Percentiles rank a stretch among this genome's conserved stretches.
These are phyloP conservation scores for Hyaloraphidium curvatum DNA, from an alignment of 192 early-diverging fungal genomes.

Conservation along the genomic window DNA sequence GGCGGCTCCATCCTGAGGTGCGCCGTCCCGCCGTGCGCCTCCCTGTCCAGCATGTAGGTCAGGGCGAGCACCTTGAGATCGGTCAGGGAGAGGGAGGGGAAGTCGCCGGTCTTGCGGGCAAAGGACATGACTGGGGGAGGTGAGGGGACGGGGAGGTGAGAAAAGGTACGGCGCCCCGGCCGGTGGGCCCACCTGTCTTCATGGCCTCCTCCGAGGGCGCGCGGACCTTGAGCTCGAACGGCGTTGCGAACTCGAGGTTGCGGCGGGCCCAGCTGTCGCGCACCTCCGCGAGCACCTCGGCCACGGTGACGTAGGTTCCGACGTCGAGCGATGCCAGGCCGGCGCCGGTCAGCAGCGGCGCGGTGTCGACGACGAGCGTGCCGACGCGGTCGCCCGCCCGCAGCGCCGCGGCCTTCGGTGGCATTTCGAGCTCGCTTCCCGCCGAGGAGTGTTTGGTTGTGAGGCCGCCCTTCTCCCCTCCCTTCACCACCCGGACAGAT, in stretches of 20 bases:
- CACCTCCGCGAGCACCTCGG: slow-evolving; percentile 72
- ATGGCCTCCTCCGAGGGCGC: slow-evolving; percentile 44
- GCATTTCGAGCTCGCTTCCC: no score
- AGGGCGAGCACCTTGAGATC: slow-evolving; percentile 85
- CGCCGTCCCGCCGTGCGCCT: slow-evolving; percentile 46
- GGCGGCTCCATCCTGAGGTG: slow-evolving; percentile 51
- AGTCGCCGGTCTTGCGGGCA: slow-evolving; percentile 84
- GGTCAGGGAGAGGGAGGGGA: slow-evolving; percentile 45
- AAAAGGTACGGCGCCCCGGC: slow-evolving; percentile 7
- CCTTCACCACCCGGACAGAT: no score
- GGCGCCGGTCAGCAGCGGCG: slow-evolving; percentile 47
- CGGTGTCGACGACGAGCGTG: slow-evolving; percentile 44
- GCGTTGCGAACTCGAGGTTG: slow-evolving; percentile 28
- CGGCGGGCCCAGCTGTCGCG: slow-evolving; percentile 51
- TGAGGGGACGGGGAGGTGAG: slow-evolving; percentile 13
- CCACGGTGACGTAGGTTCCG: slow-evolving; percentile 58
- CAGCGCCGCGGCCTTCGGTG: background rate
- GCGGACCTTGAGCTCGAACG: slow-evolving; percentile 38
- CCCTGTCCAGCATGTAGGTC: slow-evolving; percentile 67
- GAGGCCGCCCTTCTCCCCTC: no score
- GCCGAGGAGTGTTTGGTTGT: no score
- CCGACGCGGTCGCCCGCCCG: background rate
- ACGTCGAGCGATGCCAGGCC: slow-evolving; percentile 33
- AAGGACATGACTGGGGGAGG: slow-evolving; percentile 46
- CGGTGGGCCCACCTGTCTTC: slow-evolving; percentile 25